These are phyloP conservation scores for Coniferiporia weirii DNA, from an alignment of 1,284 basidiomycete species.

Conservation along the genomic window DNA sequence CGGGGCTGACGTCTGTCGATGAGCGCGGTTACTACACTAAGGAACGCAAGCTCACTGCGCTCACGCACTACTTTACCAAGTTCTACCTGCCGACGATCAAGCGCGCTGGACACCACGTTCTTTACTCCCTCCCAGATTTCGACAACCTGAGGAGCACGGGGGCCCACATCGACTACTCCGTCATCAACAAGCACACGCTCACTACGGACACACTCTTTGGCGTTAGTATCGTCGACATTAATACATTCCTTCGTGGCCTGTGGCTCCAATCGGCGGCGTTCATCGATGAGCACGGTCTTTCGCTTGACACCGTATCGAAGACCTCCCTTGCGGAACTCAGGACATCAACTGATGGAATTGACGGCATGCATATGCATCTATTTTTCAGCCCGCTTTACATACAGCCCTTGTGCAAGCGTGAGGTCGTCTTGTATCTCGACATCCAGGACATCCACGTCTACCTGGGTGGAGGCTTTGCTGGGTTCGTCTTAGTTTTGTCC, in stretches of 20 bases:
- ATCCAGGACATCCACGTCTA: constrained; percentile 28
- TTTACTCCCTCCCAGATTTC: constrained; percentile 21
- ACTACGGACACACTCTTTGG: constrained; percentile 24
- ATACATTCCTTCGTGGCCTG: constrained; percentile 26
- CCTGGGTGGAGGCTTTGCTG: constrained; percentile 21
- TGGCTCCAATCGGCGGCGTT: constrained; percentile 31
- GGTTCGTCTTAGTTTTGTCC: constrained; percentile 18
- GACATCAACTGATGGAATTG: constrained; percentile 17
- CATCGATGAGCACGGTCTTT: constrained; percentile 16
- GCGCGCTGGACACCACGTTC: constrained; percentile 17
- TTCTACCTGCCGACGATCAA: constrained; percentile 17
- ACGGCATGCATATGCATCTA: constrained; percentile 26
- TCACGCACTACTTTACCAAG: constrained; percentile 15
- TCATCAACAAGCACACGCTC: constrained; percentile 12
- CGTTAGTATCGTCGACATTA: constrained; percentile 28
- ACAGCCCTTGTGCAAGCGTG: constrained; percentile 28
- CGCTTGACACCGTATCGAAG: constrained; percentile 17
- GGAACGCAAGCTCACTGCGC: constrained; percentile 5
- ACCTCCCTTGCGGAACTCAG: constrained; percentile 27
- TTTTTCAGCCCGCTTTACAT: constrained; percentile 28
- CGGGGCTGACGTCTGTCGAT: background rate
- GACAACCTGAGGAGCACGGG: constrained; percentile 19
- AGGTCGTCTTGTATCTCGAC: constrained; percentile 29
- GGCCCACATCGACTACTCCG: constrained; percentile 19
- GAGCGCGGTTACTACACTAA: background rate